Percentiles rank a stretch among this genome's conserved stretches.
phyloP scores from a whole-genome alignment of 345 rosid genomes.

The Salix koriyanagi region DNA sequence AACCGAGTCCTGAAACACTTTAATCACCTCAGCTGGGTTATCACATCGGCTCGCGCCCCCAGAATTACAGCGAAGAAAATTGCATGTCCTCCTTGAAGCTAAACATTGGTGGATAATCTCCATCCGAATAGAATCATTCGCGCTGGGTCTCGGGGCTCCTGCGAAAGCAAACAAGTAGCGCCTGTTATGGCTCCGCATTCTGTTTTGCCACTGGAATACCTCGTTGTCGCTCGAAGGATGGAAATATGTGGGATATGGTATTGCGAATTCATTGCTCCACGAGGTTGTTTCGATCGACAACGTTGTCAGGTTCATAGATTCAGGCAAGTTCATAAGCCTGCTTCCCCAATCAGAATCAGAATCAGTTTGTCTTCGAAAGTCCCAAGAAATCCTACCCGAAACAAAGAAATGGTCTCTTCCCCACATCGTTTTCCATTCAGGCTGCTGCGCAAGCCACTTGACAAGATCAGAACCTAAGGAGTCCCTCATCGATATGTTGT shows the following conservation, averaged over 20 bases:
- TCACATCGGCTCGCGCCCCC: constrained; percentile 4
- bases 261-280: constrained; percentile 16
- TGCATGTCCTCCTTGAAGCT: constrained; percentile 4
- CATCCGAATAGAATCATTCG: constrained; percentile 4
- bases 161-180: constrained; percentile 6
- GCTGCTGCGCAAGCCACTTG: constrained; percentile 5
- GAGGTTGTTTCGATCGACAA: constrained; percentile 15
- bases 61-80: constrained; percentile 5
- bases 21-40: constrained; percentile 10
- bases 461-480: constrained; percentile 6
- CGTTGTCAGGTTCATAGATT: constrained; percentile 18
- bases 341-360: constrained; percentile 13
- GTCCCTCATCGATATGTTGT: constrained; percentile 4
- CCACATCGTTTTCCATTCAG: constrained; percentile 15
- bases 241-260: constrained; percentile 24
- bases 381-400: constrained; percentile 16
- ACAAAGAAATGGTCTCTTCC: constrained; percentile 26
- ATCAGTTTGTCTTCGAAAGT: constrained; percentile 6
- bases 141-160: constrained; percentile 1
- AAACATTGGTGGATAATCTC: constrained; percentile 17
- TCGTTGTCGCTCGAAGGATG: constrained; percentile 10
- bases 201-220: constrained; percentile 12
- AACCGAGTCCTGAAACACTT: constrained; percentile 9
- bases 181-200: not conserved
- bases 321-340: constrained; percentile 16